Percentiles rank a stretch among this genome's conserved stretches.
Evolutionary conservation across 2,329 filamentous ascomycete genomes (phyloP).

Genomic region (Clarireedia monteithiana): DNA sequence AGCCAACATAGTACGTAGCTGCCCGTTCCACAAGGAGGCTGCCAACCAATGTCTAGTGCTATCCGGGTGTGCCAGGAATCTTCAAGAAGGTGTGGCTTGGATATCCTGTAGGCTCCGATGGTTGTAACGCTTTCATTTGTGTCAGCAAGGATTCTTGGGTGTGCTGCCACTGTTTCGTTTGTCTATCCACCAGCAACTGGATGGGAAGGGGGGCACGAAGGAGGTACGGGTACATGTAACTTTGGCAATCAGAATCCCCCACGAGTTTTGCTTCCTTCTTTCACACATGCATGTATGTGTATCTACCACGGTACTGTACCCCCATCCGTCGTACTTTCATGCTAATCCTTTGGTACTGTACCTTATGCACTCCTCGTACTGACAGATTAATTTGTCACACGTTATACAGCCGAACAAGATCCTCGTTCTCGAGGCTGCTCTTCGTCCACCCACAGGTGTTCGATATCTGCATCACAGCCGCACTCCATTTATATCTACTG

Average conservation of each 20-base stretch:
- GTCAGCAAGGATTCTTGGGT: neutral
- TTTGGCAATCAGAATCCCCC: neutral
- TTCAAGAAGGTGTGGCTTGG: slow-evolving; percentile 2
- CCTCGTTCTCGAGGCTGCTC: slow-evolving; percentile 41
- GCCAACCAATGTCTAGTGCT: neutral
- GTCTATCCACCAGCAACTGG: neutral
- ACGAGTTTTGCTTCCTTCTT: neutral
- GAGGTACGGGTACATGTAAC: no score
- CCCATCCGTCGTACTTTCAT: slow-evolving; percentile 6
- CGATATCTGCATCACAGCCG: slow-evolving; percentile 1
- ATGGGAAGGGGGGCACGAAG: no score
- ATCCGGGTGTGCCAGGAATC: neutral
- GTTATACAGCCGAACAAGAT: slow-evolving; percentile 55
- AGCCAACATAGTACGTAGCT: neutral
- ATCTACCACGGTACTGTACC: slow-evolving; percentile 2
- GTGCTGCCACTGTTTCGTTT: neutral
- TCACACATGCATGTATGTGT: neutral
- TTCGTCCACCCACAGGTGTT: slow-evolving; percentile 31
- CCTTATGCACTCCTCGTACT: slow-evolving; percentile 6
- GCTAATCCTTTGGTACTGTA: neutral
- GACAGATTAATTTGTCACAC: slow-evolving; percentile 32
- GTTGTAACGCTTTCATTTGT: neutral
- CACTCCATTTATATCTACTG: slow-evolving; percentile 1
- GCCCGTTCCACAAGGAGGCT: no score
- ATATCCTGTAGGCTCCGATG: neutral